Evolutionary conservation across 805 yeast genomes (phyloP).

Genomic region (Lachancea fermentati): DNA sequence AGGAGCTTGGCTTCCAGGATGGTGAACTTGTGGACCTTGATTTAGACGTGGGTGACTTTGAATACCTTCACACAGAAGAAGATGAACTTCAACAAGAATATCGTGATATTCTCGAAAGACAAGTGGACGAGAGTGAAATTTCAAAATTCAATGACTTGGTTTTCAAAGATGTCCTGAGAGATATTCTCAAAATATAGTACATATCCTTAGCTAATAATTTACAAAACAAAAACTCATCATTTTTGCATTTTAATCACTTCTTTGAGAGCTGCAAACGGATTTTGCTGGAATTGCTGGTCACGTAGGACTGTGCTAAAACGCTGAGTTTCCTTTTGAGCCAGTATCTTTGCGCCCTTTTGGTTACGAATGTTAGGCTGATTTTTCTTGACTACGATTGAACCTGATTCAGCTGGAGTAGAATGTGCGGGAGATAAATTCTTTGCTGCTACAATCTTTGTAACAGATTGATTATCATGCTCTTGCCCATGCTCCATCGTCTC

Average conservation of each 20-base stretch:
- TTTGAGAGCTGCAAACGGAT: conserved; percentile 62
- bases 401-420: conserved; percentile 10
- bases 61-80: conserved; percentile 14
- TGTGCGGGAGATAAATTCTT: not conserved
- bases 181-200: conserved; percentile 7
- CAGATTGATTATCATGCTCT: not conserved
- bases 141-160: conserved; percentile 26
- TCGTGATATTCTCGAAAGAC: conserved; percentile 23
- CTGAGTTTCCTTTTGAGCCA: conserved; percentile 52
- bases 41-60: conserved; percentile 28
- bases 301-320: conserved; percentile 55
- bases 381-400: conserved; percentile 21
- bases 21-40: conserved; percentile 43
- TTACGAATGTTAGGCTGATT: conserved; percentile 53
- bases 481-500: conserved; percentile 8
- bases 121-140: conserved; percentile 20
- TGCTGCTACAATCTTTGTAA: conserved; percentile 8
- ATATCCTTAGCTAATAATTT: not conserved
- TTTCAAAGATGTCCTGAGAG: conserved; percentile 13
- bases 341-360: conserved; percentile 45
- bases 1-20: conserved; percentile 45
- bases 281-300: conserved; percentile 47
- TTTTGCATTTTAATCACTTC: conserved; percentile 44
- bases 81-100: conserved; percentile 27
- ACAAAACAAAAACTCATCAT: conserved; percentile 5